phyloP scores from a whole-genome alignment of 2,329 filamentous ascomycete species.

The Mariannaea elegans region DNA sequence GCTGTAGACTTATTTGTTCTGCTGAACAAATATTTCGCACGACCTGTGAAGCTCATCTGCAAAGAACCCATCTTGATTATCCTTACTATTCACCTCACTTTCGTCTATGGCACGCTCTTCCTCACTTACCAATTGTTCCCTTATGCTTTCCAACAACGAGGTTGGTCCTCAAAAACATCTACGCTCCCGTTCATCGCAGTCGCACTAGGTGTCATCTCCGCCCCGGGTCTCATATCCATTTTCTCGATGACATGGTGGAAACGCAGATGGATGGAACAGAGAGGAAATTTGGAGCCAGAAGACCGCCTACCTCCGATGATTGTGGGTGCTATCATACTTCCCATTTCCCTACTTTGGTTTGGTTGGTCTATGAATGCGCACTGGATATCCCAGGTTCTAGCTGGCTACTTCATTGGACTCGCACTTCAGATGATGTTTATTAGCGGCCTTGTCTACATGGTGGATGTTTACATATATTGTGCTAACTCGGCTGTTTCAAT shows the following conservation, averaged over 20 bases:
- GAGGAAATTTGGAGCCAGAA: not conserved
- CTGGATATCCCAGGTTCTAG: constrained; percentile 4
- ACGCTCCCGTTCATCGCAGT: constrained; percentile 9
- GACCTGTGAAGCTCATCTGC: constrained; percentile 9
- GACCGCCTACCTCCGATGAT: constrained; percentile 5
- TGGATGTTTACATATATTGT: constrained; percentile 10
- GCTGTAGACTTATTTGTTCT: not conserved
- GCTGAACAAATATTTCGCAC: constrained; percentile 7
- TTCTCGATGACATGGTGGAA: constrained; percentile 8
- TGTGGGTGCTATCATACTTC: constrained; percentile 4
- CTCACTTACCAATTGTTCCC: constrained; percentile 11
- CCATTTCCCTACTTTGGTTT: constrained; percentile 5
- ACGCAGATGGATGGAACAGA: not conserved
- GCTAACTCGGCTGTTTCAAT: constrained; percentile 8
- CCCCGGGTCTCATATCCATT: not conserved
- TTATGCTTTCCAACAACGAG: constrained; percentile 4
- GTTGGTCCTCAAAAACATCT: not conserved
- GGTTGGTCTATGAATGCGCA: constrained; percentile 7
- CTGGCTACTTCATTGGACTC: constrained; percentile 5
- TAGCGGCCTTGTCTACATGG: constrained; percentile 10
- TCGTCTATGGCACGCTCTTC: constrained; percentile 10
- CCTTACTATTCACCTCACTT: constrained; percentile 9
- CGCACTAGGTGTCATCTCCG: constrained; percentile 6
- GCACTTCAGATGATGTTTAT: constrained; percentile 9
- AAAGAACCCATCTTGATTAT: constrained; percentile 9